Evolutionary conservation across 2,329 filamentous ascomycete species (phyloP).

Genomic region (Diplodia scrobiculata): DNA sequence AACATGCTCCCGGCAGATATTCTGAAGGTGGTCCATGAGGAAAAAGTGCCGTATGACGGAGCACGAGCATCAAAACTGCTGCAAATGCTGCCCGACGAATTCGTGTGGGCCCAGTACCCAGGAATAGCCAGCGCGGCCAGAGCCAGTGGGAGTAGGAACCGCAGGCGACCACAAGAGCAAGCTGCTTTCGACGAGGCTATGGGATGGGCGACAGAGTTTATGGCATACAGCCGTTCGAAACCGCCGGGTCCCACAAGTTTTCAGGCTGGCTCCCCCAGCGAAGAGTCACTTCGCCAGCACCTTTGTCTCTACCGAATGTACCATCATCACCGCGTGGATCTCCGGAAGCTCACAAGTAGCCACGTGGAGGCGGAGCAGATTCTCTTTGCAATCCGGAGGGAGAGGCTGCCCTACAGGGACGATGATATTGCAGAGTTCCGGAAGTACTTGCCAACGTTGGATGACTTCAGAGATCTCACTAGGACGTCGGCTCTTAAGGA

Average conservation of each 20-base stretch:
- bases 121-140: not conserved
- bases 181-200: not conserved
- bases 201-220: not conserved
- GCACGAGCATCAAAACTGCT: not conserved
- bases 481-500: not conserved
- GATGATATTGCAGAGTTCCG: not conserved
- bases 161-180: not conserved
- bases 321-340: not conserved
- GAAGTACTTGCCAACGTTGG: not conserved
- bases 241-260: too few relatives aligned
- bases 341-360: not conserved
- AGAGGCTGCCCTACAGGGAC: not conserved
- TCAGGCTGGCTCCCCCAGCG: too few relatives aligned
- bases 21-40: not conserved
- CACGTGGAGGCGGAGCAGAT: not conserved
- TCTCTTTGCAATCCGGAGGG: not conserved
- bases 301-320: not conserved
- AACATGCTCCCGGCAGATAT: not conserved
- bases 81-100: not conserved
- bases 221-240: too few relatives aligned
- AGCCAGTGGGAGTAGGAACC: not conserved
- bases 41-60: not conserved
- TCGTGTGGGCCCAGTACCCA: not conserved
- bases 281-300: too few relatives aligned
- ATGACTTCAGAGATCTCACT: not conserved